Conservation (phyloP, 225 moss, liverwort and hornwort species). For the Climacium dendroides region DNA sequence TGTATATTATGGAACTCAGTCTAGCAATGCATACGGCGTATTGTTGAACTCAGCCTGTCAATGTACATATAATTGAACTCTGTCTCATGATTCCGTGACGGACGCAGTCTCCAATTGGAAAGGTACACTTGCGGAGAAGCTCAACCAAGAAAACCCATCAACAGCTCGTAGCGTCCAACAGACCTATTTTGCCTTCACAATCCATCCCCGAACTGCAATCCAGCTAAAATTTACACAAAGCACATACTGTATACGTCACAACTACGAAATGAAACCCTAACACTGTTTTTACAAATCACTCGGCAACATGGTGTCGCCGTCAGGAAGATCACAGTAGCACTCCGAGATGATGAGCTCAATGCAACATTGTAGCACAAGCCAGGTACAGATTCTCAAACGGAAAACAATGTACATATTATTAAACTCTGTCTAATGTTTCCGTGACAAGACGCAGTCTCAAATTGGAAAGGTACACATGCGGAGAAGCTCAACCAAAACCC, state of each 20-base stretch:
- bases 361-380: not conserved
- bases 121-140: conserved; percentile 2
- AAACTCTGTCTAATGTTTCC: not conserved
- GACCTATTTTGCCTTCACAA: not conserved
- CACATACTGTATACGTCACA: not conserved
- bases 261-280: not conserved
- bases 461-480: conserved; percentile 3
- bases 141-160: not conserved
- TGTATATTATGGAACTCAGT: no score
- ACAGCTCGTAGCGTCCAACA: not conserved
- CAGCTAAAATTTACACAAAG: not conserved
- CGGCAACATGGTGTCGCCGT: no score
- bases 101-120: not conserved
- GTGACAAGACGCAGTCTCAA: conserved; percentile 21
- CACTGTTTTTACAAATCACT: not conserved
- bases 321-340: not conserved
- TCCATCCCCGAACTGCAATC: not conserved
- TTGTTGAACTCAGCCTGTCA: not conserved
- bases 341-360: not conserved
- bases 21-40: no score
- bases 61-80: not conserved
- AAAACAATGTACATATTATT: not conserved
- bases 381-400: not conserved
- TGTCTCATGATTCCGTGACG: not conserved
- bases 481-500: conserved; percentile 12